These are phyloP conservation scores for Zygnema cylindricum DNA, from an alignment of 139 green algal species.

Conservation along the genomic window DNA sequence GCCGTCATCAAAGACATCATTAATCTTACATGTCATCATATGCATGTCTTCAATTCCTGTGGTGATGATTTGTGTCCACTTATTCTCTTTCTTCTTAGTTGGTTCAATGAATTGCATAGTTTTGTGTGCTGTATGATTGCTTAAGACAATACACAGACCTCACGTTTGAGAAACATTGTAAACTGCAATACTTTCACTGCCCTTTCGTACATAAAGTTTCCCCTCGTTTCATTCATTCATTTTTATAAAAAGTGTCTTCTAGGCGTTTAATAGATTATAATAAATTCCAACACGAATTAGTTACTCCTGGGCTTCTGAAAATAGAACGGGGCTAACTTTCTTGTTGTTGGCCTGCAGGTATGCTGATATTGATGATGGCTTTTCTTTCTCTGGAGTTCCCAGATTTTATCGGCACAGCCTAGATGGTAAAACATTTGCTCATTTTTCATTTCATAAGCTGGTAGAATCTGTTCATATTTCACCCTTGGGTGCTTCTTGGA, in stretches of 20 bases:
- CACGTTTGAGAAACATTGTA: not conserved
- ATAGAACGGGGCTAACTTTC: not conserved
- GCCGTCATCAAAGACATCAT: no score
- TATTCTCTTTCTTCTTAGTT: no score
- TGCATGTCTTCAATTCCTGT: no score
- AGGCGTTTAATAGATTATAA: not conserved
- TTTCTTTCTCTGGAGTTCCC: slow-evolving; percentile 74
- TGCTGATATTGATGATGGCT: slow-evolving; percentile 79
- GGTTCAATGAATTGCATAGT: no score
- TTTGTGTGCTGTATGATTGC: no score
- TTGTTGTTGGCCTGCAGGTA: slow-evolving; percentile 46
- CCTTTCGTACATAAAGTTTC: not conserved
- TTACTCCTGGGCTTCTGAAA: not conserved
- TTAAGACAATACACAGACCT: no score
- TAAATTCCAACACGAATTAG: not conserved
- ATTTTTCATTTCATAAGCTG: no score
- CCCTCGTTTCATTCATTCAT: not conserved
- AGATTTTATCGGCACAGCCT: slow-evolving; percentile 74
- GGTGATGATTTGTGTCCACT: no score
- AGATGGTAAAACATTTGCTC: slow-evolving; percentile 38
- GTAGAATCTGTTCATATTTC: no score
- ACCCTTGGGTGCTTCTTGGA: no score
- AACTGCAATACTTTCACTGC: not conserved
- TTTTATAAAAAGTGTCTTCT: not conserved
- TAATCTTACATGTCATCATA: no score